Evolutionary conservation across 441 rosid genomes (phyloP).

Genomic region (Metrosideros polymorpha): DNA sequence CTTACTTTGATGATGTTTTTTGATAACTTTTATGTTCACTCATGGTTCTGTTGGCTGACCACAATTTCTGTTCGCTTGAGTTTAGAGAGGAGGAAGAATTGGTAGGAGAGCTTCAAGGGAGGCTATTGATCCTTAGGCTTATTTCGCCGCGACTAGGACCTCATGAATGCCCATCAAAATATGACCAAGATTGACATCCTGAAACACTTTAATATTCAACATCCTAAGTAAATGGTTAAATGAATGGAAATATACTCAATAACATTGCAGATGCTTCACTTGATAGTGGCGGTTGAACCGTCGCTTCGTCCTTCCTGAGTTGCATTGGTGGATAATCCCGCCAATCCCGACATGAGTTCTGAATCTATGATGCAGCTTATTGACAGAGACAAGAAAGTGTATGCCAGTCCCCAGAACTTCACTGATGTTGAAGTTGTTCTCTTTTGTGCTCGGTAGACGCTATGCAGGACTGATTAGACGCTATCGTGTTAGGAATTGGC

Average conservation of each 20-base stretch:
- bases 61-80: neutral
- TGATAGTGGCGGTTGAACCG: neutral
- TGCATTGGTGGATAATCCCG: neutral
- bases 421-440: neutral
- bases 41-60: neutral
- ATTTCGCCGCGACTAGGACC: rapidly evolving
- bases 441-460: neutral
- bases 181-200: rapidly evolving
- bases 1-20: neutral
- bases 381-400: neutral
- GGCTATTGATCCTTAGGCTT: neutral
- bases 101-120: rapidly evolving
- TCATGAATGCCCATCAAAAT: neutral
- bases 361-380: neutral
- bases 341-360: neutral
- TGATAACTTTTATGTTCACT: neutral
- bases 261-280: neutral
- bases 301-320: neutral
- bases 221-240: too few relatives aligned
- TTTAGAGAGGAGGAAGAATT: neutral
- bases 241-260: neutral
- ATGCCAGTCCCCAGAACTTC: neutral
- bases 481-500: neutral
- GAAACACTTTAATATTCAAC: neutral
- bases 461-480: neutral